A percentile compares a stretch with the other conserved stretches of the same genome.
Conservation (phyloP, 768 basidiomycete genomes). For the Pulveroboletus sp. region DNA sequence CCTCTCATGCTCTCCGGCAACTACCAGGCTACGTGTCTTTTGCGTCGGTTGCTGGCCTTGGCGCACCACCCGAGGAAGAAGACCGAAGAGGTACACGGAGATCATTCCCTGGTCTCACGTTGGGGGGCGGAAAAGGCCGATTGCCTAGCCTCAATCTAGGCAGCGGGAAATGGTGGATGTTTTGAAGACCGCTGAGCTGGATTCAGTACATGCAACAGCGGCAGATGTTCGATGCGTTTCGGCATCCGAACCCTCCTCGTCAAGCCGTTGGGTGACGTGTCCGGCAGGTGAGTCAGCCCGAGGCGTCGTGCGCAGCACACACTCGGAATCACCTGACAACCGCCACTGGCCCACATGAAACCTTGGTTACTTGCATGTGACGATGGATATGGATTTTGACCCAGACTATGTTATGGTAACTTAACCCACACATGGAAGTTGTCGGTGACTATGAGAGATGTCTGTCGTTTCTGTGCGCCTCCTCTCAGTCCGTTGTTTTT, state of each 20-base stretch:
- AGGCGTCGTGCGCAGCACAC: conserved; percentile 4
- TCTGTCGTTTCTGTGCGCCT: conserved; percentile 8
- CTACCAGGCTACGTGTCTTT: conserved; percentile 68
- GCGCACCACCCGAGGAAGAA: conserved; percentile 48
- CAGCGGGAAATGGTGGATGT: conserved; percentile 32
- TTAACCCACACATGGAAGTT: conserved; percentile 4
- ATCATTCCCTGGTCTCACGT: conserved; percentile 13
- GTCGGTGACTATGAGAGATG: conserved; percentile 2
- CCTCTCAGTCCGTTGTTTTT: conserved; percentile 10
- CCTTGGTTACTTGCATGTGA: conserved; percentile 6
- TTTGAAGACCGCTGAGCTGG: conserved; percentile 11
- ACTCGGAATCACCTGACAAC: conserved; percentile 4
- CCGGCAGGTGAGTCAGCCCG: conserved; percentile 22
- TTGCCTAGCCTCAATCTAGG: conserved; percentile 25
- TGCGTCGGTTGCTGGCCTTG: conserved; percentile 60
- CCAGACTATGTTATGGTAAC: conserved; percentile 18
- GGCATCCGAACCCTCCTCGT: conserved; percentile 8
- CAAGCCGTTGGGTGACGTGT: conserved; percentile 1
- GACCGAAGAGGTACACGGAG: conserved; percentile 29
- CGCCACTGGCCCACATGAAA: conserved; percentile 5
- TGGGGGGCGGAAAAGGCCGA: conserved; percentile 17
- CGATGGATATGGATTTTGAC: conserved; percentile 21
- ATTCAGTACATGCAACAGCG: conserved; percentile 2
- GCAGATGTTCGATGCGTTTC: conserved; percentile 4
- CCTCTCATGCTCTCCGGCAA: conserved; percentile 50